Conservation (phyloP, 2,329 filamentous ascomycete genomes). For the Nigrospora sphaerica region DNA sequence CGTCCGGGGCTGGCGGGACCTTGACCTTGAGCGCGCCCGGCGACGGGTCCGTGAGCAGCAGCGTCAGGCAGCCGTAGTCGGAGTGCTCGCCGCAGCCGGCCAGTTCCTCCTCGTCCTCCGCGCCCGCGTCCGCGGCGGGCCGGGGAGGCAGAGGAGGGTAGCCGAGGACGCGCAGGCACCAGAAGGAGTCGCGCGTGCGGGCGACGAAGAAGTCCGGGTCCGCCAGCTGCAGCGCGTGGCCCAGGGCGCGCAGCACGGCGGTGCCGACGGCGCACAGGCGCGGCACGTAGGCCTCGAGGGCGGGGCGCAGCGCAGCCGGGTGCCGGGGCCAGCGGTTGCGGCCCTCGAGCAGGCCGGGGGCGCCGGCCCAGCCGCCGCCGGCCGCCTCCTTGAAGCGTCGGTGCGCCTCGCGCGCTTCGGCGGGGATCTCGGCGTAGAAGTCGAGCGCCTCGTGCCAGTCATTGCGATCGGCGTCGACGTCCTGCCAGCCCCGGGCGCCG, state of each 20-base stretch:
- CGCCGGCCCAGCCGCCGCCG: neutral
- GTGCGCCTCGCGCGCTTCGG: neutral
- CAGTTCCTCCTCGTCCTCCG: neutral
- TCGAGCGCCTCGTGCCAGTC: constrained; percentile 1
- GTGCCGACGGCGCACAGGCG: neutral
- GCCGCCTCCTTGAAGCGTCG: neutral
- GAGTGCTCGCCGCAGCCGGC: constrained; percentile 1
- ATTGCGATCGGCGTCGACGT: constrained; percentile 1
- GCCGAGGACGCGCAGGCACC: constrained; percentile 1
- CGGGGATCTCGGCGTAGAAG: constrained; percentile 1
- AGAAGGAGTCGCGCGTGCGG: constrained; percentile 1
- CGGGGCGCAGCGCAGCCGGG: neutral
- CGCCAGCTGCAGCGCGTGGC: neutral
- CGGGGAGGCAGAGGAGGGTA: neutral
- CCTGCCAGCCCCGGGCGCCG: constrained; percentile 2
- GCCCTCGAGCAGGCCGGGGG: constrained; percentile 1
- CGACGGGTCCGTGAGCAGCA: neutral
- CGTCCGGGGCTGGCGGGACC: neutral
- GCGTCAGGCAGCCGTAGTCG: neutral
- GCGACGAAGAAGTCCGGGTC: constrained; percentile 1
- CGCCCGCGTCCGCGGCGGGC: neutral
- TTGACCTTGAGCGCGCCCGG: neutral
- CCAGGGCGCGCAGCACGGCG: constrained; percentile 1
- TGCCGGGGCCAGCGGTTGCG: neutral
- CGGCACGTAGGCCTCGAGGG: neutral